Evolutionary conservation across 108 stramenopile genomes (phyloP).

Genomic region (Nitzschia sp.): DNA sequence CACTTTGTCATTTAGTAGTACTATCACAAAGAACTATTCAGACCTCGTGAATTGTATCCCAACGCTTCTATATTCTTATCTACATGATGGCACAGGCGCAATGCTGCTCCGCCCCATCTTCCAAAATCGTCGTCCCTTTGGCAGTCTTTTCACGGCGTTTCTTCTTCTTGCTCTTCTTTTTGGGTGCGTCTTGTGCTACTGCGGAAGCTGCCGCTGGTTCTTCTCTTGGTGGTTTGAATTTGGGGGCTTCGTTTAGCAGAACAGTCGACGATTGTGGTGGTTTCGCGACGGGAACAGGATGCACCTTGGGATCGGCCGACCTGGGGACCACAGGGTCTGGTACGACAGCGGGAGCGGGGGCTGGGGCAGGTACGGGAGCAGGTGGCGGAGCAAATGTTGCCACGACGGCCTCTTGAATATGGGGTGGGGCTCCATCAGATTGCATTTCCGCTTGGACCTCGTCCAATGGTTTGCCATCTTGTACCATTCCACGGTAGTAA

Average conservation of each 20-base stretch:
- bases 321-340: not conserved
- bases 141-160: slow-evolving; percentile 5
- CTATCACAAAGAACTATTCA: not conserved
- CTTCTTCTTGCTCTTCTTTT: slow-evolving; percentile 2
- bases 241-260: not conserved
- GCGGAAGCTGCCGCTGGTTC: not conserved
- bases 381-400: not conserved
- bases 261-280: not conserved
- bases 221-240: not conserved
- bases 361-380: not conserved
- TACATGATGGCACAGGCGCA: slow-evolving; percentile 28
- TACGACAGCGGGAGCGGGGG: not conserved
- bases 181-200: not conserved
- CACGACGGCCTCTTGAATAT: slow-evolving; percentile 11
- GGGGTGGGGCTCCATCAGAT: slow-evolving; percentile 12
- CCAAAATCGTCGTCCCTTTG: slow-evolving; percentile 1
- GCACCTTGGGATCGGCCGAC: not conserved
- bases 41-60: no score
- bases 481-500: slow-evolving; percentile 11
- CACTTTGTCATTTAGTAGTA: not conserved
- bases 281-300: not conserved
- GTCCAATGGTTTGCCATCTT: slow-evolving; percentile 1
- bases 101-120: slow-evolving; percentile 11
- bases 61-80: not conserved
- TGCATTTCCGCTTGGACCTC: slow-evolving; percentile 5